phyloP scores from a whole-genome alignment of 306 rosid genomes.

The Dicorynia guianensis region DNA sequence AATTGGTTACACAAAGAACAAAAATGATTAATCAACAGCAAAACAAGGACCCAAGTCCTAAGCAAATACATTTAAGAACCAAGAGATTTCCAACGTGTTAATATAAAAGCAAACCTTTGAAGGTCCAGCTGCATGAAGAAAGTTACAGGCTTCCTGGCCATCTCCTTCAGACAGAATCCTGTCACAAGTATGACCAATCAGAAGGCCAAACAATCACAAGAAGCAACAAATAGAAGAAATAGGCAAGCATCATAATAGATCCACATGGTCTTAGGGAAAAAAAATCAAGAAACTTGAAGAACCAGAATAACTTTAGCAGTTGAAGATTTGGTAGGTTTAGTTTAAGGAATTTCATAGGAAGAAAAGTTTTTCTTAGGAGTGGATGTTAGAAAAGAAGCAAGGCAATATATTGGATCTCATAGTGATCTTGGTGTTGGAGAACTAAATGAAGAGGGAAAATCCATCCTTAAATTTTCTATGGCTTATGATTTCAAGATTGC shows the following conservation, averaged over 20 bases:
- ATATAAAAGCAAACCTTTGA: constrained; percentile 60
- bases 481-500: too few relatives aligned
- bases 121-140: constrained; percentile 84
- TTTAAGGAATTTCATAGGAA: too few relatives aligned
- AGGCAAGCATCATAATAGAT: constrained; percentile 9
- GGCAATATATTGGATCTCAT: too few relatives aligned
- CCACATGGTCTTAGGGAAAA: neutral
- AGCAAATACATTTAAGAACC: constrained; percentile 25
- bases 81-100: constrained; percentile 14
- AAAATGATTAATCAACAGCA: constrained; percentile 9
- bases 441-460: too few relatives aligned
- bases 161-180: constrained; percentile 81
- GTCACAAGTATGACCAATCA: constrained; percentile 40
- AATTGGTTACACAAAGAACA: neutral
- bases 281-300: neutral
- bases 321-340: too few relatives aligned
- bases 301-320: constrained; percentile 15
- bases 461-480: too few relatives aligned
- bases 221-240: constrained; percentile 14
- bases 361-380: too few relatives aligned
- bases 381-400: too few relatives aligned
- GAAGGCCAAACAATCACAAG: constrained; percentile 16
- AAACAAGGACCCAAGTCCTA: constrained; percentile 8
- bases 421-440: too few relatives aligned
- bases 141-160: constrained; percentile 81